Evolutionary conservation across 345 rosid species (phyloP), one percentile per base, ranked within the genome.

Genomic region (Barbarea vulgaris): DNA sequence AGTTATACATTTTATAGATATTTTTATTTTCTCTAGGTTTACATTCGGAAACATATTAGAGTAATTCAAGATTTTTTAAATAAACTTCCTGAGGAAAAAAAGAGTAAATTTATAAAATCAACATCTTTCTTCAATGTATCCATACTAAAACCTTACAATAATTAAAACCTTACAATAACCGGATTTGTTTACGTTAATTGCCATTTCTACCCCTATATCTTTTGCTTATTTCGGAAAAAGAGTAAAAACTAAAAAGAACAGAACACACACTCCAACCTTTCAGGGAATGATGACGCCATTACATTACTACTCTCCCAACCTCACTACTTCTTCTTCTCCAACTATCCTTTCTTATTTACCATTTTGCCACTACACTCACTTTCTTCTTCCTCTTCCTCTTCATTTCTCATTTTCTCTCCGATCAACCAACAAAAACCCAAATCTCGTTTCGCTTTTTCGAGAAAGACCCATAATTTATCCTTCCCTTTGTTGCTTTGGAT

Each of bases 291-390:
- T 53, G 60, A 81, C 61, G 74, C 52, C 55, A 39, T 37, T 65
- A 42, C 55, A 12, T 44, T 56, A 51, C 69, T 46, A 54, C 77
- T 48, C 28, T 57, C 14, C 18, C 67, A 76, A 68, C 34, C 64
- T 70, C 73, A 62, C 41, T 12, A 51, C n/a, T n/a, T n/a, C 67
- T 25, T 42, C 71, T 25, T 47, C 80, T 46, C 31, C 73, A 61
- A 63, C 79, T 68, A 25, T 53, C 22, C 67, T 52, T 18, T 36
- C 63, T 0, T 73, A 84, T 87, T 91, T 85, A 83, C 92, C 74
- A 58, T 81, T 77, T 63, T 85, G 86, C 93, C 89, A 81, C 79
- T 48, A 2, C 73, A 19, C 84, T 33, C 54, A 0, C 13, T 56
- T 28, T 30, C 31, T 30, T 30, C 31, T 2, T 30, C 31, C 31